Evolutionary conservation across 148 eudicot species (phyloP), one percentile per base, ranked within the genome.

Genomic region (Arbutus unedo): DNA sequence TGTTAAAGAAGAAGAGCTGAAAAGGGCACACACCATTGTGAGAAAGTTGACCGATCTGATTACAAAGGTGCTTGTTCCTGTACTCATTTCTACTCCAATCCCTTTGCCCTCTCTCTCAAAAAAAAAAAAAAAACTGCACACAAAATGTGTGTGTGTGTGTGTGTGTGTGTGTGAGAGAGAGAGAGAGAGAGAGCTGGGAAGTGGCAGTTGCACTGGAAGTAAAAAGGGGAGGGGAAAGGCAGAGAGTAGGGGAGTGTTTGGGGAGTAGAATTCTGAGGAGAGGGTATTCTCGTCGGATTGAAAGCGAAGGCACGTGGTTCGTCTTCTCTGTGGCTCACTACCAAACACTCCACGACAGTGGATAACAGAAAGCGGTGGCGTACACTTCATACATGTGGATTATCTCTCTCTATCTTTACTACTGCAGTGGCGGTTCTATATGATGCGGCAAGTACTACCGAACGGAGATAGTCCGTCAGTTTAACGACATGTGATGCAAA

Each of bases 41-140:
- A 94, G 93, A 83, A 94, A 91, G 84, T 94, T 93, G 89, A 94
- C 86, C 98, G 93, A 93, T 91, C 92, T 90, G 84, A 94, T 91
- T 43, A 94, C 89, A 84, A 94, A 94, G 74, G 95, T 93, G 86
- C 98, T 93, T 19, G 96, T 91, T 80, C 96, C 93, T 77, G 91
- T 83, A 51, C 91, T 88, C 95, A 91, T 94, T 23, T 64, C 50
- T 83, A 60, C 56, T 49, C 18, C 79, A 21, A 25, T 45, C 9
- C 21, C 76, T 45, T 62, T 72, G 6, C 76, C 76, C 51, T 44
- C 8, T 8, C 60, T 43, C 59, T 45, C 57, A 54, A 56, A 18
- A 66, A 43, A 41, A 47, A 54, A 56, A 18, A 66, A 43, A 41
- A 47, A 70, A 48, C 43, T 13, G 38, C 76, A 64, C 45, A 83